Conservation (phyloP, 2,329 filamentous ascomycete genomes). For the Fusarium neocosmosporiellum region DNA sequence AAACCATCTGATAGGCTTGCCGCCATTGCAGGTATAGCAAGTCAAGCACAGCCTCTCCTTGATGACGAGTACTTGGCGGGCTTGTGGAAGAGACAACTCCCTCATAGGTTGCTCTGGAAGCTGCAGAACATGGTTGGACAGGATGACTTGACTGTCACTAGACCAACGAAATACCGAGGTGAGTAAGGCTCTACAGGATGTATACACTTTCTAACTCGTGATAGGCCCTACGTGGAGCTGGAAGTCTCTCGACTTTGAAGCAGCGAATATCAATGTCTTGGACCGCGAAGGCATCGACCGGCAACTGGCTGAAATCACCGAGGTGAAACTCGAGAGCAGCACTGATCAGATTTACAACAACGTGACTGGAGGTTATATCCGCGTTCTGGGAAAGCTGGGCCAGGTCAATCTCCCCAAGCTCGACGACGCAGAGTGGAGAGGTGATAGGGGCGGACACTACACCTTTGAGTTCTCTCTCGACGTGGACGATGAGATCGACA, state of each 20-base stretch:
- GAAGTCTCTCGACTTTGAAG: not conserved
- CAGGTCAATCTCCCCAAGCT: not conserved
- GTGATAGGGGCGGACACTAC: not conserved
- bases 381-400: not conserved
- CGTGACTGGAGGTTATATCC: not conserved
- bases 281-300: not conserved
- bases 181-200: accelerated
- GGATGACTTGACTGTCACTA: not conserved
- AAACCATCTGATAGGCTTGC: not conserved
- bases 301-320: not conserved
- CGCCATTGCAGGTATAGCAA: not conserved
- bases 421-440: not conserved
- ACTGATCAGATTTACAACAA: not conserved
- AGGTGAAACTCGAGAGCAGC: not conserved
- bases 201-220: not conserved
- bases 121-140: not conserved
- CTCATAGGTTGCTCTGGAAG: not conserved
- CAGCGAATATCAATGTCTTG: not conserved
- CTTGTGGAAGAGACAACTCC: not conserved
- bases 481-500: not conserved
- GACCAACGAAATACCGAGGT: not conserved
- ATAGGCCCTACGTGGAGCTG: not conserved
- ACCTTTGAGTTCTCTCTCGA: not conserved
- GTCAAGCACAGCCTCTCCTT: not conserved
- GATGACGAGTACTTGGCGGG: not conserved